phyloP scores from a whole-genome alignment of 2,329 filamentous ascomycete genomes.

The Fusarium goolgardi region DNA sequence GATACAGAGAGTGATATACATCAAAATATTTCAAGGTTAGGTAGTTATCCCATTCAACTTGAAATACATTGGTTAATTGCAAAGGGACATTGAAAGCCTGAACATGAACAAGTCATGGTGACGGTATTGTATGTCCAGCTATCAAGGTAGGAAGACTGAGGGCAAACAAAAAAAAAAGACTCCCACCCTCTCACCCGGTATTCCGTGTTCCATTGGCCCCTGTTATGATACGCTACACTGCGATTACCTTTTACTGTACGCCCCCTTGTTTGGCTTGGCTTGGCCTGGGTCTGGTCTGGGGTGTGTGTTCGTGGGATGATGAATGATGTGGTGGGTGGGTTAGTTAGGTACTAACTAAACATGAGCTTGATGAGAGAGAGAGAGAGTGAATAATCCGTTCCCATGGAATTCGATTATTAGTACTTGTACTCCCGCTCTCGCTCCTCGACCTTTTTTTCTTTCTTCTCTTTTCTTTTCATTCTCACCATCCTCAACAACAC shows the following conservation, averaged over 20 bases:
- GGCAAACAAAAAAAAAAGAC: not conserved
- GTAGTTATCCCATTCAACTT: not conserved
- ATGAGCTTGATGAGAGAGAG: constrained; percentile 6
- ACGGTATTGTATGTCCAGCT: not conserved
- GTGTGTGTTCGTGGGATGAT: constrained; percentile 37
- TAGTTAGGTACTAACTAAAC: constrained; percentile 4
- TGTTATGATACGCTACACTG: constrained; percentile 4
- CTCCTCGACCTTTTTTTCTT: constrained; percentile 9
- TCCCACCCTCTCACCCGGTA: constrained; percentile 39
- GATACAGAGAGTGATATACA: not conserved
- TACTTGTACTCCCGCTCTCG: constrained; percentile 40
- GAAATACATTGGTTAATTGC: not conserved
- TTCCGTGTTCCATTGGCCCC: constrained; percentile 22
- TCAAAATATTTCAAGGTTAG: not conserved
- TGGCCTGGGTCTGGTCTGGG: constrained; percentile 4
- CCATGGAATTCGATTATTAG: constrained; percentile 40
- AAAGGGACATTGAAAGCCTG: constrained; percentile 3
- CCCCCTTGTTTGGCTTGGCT: constrained; percentile 1
- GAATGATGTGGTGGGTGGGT: constrained; percentile 35
- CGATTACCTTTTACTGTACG: not conserved
- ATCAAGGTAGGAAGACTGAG: not conserved
- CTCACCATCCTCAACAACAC: constrained; percentile 34
- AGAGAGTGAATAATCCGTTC: not conserved
- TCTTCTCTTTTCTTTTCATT: constrained; percentile 33
- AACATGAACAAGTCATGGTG: constrained; percentile 15